Percentiles rank a stretch among this genome's conserved stretches.
Evolutionary conservation across 2,329 filamentous ascomycete genomes (phyloP).

Genomic region (Tolypocladium amazonense): DNA sequence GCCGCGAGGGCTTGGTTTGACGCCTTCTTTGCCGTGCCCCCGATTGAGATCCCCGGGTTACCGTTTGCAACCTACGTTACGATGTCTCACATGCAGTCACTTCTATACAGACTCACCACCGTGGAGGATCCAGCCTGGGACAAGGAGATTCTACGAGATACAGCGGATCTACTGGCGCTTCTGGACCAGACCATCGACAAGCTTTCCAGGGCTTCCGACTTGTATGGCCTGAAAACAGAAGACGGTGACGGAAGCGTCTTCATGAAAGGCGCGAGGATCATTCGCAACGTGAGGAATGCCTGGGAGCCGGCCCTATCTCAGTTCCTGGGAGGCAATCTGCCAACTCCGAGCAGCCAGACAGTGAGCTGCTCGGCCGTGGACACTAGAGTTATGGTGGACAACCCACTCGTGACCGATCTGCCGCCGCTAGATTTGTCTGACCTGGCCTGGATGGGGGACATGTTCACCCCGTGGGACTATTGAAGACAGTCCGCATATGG

Average conservation of each 20-base stretch:
- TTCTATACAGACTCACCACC: slow-evolving; percentile 27
- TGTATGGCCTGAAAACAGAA: slow-evolving; percentile 17
- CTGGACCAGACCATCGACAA: slow-evolving; percentile 22
- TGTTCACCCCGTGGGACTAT: slow-evolving; percentile 26
- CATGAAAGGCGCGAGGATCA: slow-evolving; percentile 21
- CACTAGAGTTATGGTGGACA: slow-evolving; percentile 8
- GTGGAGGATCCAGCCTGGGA: slow-evolving; percentile 31
- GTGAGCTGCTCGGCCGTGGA: slow-evolving; percentile 1
- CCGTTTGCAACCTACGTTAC: slow-evolving; percentile 23
- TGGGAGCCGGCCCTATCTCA: slow-evolving; percentile 25
- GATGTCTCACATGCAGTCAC: slow-evolving; percentile 23
- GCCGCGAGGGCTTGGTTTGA: slow-evolving; percentile 25
- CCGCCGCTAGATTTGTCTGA: slow-evolving; percentile 21
- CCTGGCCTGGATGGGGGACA: slow-evolving; percentile 25
- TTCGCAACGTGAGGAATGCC: slow-evolving; percentile 19
- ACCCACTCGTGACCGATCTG: slow-evolving; percentile 7
- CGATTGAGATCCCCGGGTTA: slow-evolving; percentile 16
- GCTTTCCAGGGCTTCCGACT: slow-evolving; percentile 14
- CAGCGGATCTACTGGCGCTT: slow-evolving; percentile 23
- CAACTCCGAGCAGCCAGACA: slow-evolving; percentile 16
- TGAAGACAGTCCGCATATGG: slow-evolving; percentile 2
- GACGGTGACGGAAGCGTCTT: slow-evolving; percentile 19
- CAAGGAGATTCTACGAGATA: slow-evolving; percentile 21
- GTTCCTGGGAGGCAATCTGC: slow-evolving; percentile 14
- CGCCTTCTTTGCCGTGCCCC: slow-evolving; percentile 20